phyloP scores from a whole-genome alignment of 1,284 basidiomycete genomes.

The Termitomyces sp. region DNA sequence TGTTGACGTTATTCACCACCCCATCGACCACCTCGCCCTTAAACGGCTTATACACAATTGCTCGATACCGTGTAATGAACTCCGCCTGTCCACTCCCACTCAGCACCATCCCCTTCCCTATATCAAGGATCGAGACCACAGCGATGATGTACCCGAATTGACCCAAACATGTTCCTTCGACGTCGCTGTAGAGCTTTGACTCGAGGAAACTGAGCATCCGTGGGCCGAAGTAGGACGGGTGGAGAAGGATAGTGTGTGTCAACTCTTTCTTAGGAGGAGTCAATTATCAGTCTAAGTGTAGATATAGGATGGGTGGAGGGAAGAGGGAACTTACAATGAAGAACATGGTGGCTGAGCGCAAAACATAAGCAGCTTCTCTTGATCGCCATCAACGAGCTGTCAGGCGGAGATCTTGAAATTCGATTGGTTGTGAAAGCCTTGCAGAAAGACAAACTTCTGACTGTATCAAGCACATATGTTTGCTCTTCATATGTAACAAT shows the following conservation, averaged over 20 bases:
- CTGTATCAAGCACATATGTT: too few species aligned
- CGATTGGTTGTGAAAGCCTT: too few species aligned
- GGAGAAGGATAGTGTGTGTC: slow-evolving; percentile 91
- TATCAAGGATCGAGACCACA: slow-evolving; percentile 85
- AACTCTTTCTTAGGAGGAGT: slow-evolving; percentile 72
- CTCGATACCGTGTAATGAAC: slow-evolving; percentile 86
- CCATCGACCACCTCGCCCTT: slow-evolving; percentile 99
- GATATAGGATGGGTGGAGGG: slow-evolving; percentile 11
- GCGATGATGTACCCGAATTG: slow-evolving; percentile 97
- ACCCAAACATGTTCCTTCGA: slow-evolving; percentile 96
- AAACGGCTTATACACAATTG: slow-evolving; percentile 97
- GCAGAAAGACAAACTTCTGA: too few species aligned
- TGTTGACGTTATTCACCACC: slow-evolving; percentile 93
- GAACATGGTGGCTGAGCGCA: slow-evolving; percentile 46
- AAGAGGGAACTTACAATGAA: slow-evolving; percentile 57
- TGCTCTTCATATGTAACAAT: too few species aligned
- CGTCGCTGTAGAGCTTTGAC: slow-evolving; percentile 91
- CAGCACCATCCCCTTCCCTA: slow-evolving; percentile 88
- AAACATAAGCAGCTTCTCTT: neutral
- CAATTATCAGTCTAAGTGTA: neutral
- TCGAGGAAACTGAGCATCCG: slow-evolving; percentile 91
- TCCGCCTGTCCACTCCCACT: slow-evolving; percentile 92
- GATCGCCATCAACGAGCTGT: too few species aligned
- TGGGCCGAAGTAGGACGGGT: slow-evolving; percentile 97
- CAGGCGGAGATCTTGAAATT: too few species aligned